phyloP scores from a whole-genome alignment of 1,139 yeast species.

The Chernovozyma aurita region DNA sequence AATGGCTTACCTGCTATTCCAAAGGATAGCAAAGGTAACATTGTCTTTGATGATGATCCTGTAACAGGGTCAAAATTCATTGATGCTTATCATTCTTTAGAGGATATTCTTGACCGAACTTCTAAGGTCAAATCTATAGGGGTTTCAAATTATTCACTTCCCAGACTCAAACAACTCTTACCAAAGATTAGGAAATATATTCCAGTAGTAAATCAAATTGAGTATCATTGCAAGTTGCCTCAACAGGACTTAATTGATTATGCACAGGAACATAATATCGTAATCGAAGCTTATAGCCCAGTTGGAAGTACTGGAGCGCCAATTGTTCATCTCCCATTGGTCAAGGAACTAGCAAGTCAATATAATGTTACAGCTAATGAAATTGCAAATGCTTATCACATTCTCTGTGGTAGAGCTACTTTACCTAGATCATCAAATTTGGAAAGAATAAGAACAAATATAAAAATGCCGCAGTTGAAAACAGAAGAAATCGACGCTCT shows the following conservation, averaged over 20 bases:
- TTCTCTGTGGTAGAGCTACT: constrained; percentile 27
- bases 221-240: constrained; percentile 37
- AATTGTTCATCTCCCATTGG: constrained; percentile 28
- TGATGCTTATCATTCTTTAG: constrained; percentile 45
- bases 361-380: constrained; percentile 30
- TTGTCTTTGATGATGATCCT: constrained; percentile 40
- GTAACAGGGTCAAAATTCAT: constrained; percentile 35
- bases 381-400: constrained; percentile 35
- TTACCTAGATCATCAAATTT: constrained; percentile 37
- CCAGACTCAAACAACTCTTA: constrained; percentile 22
- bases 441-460: constrained; percentile 28
- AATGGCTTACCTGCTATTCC: constrained; percentile 36
- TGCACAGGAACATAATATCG: constrained; percentile 20
- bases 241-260: constrained; percentile 30
- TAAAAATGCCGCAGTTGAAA: constrained; percentile 35
- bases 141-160: constrained; percentile 29
- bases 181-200: constrained; percentile 21
- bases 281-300: constrained; percentile 32
- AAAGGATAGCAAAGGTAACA: constrained; percentile 34
- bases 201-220: constrained; percentile 35
- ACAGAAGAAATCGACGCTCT: constrained; percentile 38
- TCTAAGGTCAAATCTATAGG: constrained; percentile 29
- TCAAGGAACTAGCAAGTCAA: constrained; percentile 28
- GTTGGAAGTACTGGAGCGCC: constrained; percentile 35
- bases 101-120: constrained; percentile 33